Conservation (phyloP, 2,329 filamentous ascomycete species). For the Gaeumannomyces sp. region DNA sequence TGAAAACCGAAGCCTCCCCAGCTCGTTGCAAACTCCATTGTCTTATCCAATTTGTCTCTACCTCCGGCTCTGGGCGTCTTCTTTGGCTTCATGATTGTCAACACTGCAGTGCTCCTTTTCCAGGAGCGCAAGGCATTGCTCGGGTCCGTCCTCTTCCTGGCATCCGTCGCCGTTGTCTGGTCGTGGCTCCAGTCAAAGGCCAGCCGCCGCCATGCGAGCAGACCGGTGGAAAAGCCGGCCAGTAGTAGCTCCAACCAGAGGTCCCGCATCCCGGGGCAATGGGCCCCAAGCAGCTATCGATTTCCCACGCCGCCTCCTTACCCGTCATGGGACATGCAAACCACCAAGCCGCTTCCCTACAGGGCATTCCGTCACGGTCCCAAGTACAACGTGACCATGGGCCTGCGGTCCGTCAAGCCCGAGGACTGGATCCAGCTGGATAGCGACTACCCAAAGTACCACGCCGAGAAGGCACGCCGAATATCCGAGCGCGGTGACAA, state of each 20-base stretch:
- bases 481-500: slow-evolving; percentile 61
- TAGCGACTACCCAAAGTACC: slow-evolving; percentile 67
- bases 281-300: slow-evolving; percentile 52
- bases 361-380: slow-evolving; percentile 73
- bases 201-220: background rate
- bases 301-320: slow-evolving; percentile 56
- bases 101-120: background rate
- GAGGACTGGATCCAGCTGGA: slow-evolving; percentile 83
- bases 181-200: background rate
- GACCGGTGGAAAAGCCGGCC: background rate
- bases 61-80: too few species aligned
- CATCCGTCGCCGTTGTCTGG: background rate
- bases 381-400: slow-evolving; percentile 72
- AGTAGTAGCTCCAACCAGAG: background rate
- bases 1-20: background rate
- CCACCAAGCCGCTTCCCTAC: slow-evolving; percentile 70
- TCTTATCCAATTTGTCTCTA: too few species aligned
- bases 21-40: too few species aligned
- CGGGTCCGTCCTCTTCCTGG: background rate
- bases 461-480: slow-evolving; percentile 63
- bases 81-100: background rate
- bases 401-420: slow-evolving; percentile 61
- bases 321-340: slow-evolving; percentile 59
- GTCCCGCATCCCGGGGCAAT: slow-evolving; percentile 32
- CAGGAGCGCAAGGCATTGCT: background rate